Base-by-base conservation (phyloP, 2,329 filamentous ascomycete species). In the Alternaria gaisen region DNA sequence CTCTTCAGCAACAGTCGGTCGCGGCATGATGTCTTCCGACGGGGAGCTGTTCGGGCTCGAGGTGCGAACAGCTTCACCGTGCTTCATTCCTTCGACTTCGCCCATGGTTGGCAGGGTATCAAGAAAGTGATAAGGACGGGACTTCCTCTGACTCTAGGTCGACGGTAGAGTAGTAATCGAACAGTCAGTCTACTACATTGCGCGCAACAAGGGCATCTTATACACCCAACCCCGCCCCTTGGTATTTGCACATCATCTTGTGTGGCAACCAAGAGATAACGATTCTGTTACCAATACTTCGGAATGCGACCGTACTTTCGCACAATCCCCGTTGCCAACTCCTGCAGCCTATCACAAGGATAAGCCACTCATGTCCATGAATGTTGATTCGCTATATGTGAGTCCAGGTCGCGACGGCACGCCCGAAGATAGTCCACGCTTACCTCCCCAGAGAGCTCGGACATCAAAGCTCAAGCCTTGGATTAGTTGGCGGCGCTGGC, bases 191-290 rank as follows among this genome's bases (percentile, higher is more conserved):
- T 44, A 53, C 24, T 30, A 43, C 38, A 14, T 54, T 20, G 44
- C 38, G 40, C 50, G 57, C 61, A 51, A 20, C 38, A 43, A 24
- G 40, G 38, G 47, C 32, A 61, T 69, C 65, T 68, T 71, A 71
- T 71, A 69, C 56, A n/a, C 56, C 5, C 50, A 36, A 41, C 41
- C 59, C 53, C 53, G 55, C 53, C 53, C 40, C 43, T 55, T 58
- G 50, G 43, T 57, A 56, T 50, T 52, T 55, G 41, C 61, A 58
- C 51, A 57, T 50, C 43, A 36, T 44, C 4, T n/a, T 53, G 46
- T 42, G 63, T 70, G 66, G 66, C 60, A 58, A 66, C 38, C 59
- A 57, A 62, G 57, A 69, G 66, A 70, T 68, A 68, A 69, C 66
- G 60, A 47, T 32, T 42, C 50, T 58, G 55, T 56, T 63, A 47